Evolutionary conservation across 2,329 filamentous ascomycete species (phyloP).

Genomic region (Nannizziopsis arthrosporioides): DNA sequence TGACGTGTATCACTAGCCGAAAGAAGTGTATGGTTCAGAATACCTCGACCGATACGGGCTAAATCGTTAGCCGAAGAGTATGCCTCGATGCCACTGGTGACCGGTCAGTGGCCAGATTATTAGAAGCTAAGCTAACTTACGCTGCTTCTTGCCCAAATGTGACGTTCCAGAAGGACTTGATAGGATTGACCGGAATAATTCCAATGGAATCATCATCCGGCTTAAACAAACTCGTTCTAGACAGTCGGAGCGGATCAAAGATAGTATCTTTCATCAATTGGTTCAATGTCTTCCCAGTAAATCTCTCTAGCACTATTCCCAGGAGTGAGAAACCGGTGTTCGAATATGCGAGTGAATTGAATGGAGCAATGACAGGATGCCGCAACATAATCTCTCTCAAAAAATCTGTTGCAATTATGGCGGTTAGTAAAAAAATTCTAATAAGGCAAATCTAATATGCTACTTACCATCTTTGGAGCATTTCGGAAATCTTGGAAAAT

Average conservation of each 20-base stretch:
- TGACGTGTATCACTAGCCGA: slow-evolving; percentile 24
- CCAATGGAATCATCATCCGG: slow-evolving; percentile 24
- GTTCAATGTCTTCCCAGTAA: slow-evolving; percentile 24
- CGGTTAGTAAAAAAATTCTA: no score
- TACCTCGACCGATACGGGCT: slow-evolving; percentile 28
- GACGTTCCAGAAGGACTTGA: slow-evolving; percentile 25
- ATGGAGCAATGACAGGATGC: slow-evolving; percentile 26
- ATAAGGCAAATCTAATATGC: no score
- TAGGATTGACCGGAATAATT: slow-evolving; percentile 26
- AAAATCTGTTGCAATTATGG: neutral
- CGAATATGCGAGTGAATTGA: slow-evolving; percentile 30
- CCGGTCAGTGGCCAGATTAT: neutral
- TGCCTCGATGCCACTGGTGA: neutral
- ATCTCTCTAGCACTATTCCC: slow-evolving; percentile 27
- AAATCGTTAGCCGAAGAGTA: slow-evolving; percentile 29
- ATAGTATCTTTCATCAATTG: slow-evolving; percentile 24
- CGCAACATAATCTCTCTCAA: slow-evolving; percentile 16
- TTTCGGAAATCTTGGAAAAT: no score
- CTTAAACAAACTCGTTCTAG: slow-evolving; percentile 23
- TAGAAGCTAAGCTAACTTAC: slow-evolving; percentile 13
- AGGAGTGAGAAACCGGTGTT: slow-evolving; percentile 33
- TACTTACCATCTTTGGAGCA: no score
- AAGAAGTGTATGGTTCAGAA: slow-evolving; percentile 30
- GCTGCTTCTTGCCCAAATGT: slow-evolving; percentile 25
- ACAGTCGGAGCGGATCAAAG: slow-evolving; percentile 25